Base-by-base conservation (phyloP, 2,329 filamentous ascomycete species). In the Monosporascus sp. region DNA sequence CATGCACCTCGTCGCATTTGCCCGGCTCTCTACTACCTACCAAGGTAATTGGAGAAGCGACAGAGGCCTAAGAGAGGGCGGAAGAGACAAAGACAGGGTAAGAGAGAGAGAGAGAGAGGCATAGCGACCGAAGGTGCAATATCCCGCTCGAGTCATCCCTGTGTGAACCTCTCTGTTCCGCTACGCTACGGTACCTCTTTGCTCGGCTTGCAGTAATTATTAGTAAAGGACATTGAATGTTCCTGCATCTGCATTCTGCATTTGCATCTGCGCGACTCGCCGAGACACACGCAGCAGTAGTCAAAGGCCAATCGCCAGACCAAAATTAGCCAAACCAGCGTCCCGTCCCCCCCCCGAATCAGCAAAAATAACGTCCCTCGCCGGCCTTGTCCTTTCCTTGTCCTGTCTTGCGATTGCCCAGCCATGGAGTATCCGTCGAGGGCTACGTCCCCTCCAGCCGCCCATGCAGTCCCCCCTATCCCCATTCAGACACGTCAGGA, bases 401-500 rank as follows among this genome's bases (percentile, higher is more conserved):
- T 48, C 50, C 48, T 48, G 54, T 51, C 53, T 53, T 54, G 52
- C 53, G 53, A 58, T 41, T 55, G 52, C 52, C 25, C 47, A 18
- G 51, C 54, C 36, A 64, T 64, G 62, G 62, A 62, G 54, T 58
- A 57, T 50, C 34, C 54, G 41, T 39, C 56, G 17, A 49, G 48
- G 34, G 57, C 58, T 18, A 59, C 55, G 44, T 41, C 50, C 49
- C 27, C 27, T 31, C 48, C 51, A 41, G 36, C 52, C 52, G 51
- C 53, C 51, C 57, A 56, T 50, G 56, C 60, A 41, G 53, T 59
- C 18, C 63, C 65, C 48, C 60, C 65, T 55, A 62, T 65, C 51
- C 61, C 65, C 48, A 63, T 62, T 46, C 66, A 66, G 46, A 52
- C 60, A 48, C 66, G 62, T 45, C 67, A 68, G 22, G 62, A 64